A percentile compares a stretch with the other conserved stretches of the same genome.
Evolutionary conservation across 148 eudicot species (phyloP).

Genomic region (Fagopyrum homotropicum): DNA sequence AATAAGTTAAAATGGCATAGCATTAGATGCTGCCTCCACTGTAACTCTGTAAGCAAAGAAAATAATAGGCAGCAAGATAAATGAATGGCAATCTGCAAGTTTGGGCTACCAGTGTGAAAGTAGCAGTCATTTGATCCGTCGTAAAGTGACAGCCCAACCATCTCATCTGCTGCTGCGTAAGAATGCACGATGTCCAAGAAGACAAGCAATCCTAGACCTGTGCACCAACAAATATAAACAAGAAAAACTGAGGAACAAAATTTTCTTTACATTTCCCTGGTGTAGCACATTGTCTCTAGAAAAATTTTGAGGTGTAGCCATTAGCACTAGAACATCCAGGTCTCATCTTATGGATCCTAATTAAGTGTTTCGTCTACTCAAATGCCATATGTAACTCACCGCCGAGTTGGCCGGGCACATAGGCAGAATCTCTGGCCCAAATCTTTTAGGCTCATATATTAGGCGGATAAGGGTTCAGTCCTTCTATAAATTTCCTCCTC

Average conservation of each 20-base stretch:
- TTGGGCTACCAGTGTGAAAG: constrained; percentile 73
- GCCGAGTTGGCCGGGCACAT: too few relatives aligned
- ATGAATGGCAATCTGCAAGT: not conserved
- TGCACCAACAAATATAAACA: constrained; percentile 16
- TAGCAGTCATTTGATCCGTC: constrained; percentile 98
- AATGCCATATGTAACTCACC: not conserved
- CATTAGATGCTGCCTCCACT: not conserved
- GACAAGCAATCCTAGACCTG: constrained; percentile 90
- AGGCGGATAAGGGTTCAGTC: too few relatives aligned
- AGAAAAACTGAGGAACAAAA: constrained; percentile 1
- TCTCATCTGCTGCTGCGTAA: constrained; percentile 95
- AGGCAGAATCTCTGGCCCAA: too few relatives aligned
- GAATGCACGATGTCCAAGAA: constrained; percentile 91
- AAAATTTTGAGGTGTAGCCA: not conserved
- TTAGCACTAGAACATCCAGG: not conserved
- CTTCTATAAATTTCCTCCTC: too few relatives aligned
- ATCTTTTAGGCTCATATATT: too few relatives aligned
- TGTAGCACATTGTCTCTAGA: not conserved
- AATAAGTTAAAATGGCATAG: not conserved
- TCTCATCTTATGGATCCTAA: not conserved
- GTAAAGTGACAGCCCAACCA: constrained; percentile 88
- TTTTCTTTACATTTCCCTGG: not conserved
- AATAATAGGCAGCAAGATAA: not conserved
- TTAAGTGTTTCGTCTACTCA: not conserved
- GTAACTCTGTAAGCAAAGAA: not conserved